Evolutionary conservation across 1,139 yeast species (phyloP).

Genomic region (Spathaspora sp.): DNA sequence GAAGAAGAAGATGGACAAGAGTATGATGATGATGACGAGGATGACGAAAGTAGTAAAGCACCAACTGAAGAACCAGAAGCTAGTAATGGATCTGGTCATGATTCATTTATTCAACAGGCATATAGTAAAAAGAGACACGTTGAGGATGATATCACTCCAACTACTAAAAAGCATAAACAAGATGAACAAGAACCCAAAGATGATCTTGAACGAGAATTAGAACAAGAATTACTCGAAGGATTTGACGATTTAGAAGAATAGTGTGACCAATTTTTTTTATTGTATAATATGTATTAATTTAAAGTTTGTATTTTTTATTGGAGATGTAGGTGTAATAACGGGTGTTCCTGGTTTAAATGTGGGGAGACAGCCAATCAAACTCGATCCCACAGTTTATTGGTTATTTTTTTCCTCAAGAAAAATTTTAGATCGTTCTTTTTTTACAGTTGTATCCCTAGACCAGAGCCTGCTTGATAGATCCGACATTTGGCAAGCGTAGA

Average conservation of each 20-base stretch:
- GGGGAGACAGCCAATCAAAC: too few species aligned
- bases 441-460: too few species aligned
- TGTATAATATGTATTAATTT: slow-evolving; percentile 1
- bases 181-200: slow-evolving; percentile 14
- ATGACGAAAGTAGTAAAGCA: slow-evolving; percentile 12
- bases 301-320: background rate
- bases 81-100: slow-evolving; percentile 15
- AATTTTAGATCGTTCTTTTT: too few species aligned
- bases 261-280: background rate
- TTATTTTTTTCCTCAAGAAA: too few species aligned
- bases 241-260: slow-evolving; percentile 42
- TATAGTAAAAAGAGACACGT: slow-evolving; percentile 27
- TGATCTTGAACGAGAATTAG: slow-evolving; percentile 38
- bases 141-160: slow-evolving; percentile 18
- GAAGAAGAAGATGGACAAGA: slow-evolving; percentile 38
- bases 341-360: too few species aligned
- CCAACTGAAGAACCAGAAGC: slow-evolving; percentile 16
- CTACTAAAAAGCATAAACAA: slow-evolving; percentile 12
- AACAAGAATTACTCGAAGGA: slow-evolving; percentile 46
- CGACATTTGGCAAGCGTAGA: too few species aligned
- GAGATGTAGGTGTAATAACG: too few species aligned
- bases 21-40: slow-evolving; percentile 20
- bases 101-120: slow-evolving; percentile 34
- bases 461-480: too few species aligned
- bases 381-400: too few species aligned